Evolutionary conservation across 75 land plant genomes (phyloP).

Genomic region (Cryptomeria japonica): DNA sequence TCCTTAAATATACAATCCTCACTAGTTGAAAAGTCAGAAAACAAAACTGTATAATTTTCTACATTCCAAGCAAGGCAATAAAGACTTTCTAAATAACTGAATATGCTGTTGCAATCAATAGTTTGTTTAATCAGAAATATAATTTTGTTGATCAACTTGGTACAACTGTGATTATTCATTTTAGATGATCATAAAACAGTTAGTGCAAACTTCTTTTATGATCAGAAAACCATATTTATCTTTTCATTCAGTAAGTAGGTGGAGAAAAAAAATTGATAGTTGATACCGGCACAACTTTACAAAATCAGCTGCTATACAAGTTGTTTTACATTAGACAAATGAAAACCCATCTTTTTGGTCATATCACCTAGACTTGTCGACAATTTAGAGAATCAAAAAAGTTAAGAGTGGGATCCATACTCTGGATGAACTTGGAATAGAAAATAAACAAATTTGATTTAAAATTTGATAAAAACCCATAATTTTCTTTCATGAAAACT

Average conservation of each 20-base stretch:
- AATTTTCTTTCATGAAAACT: no score
- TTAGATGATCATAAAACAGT: background rate
- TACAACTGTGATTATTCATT: background rate
- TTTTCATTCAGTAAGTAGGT: background rate
- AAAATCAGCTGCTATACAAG: background rate
- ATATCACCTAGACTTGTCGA: no score
- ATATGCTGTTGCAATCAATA: background rate
- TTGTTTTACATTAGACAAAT: background rate
- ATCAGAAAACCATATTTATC: background rate
- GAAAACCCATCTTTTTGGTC: background rate
- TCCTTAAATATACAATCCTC: background rate
- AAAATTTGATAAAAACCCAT: no score
- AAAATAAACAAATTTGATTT: no score
- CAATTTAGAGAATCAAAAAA: no score
- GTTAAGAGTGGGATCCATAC: no score
- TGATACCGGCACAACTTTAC: background rate
- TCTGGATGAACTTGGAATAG: no score
- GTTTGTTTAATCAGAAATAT: background rate
- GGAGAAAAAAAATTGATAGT: background rate
- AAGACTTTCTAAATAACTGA: background rate
- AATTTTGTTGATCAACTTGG: background rate
- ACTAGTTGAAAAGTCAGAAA: background rate
- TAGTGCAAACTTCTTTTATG: background rate
- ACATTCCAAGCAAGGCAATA: background rate
- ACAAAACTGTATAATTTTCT: background rate